Evolutionary conservation across 1,284 basidiomycete genomes (phyloP).

Genomic region (Bondarzewia mesenterica): DNA sequence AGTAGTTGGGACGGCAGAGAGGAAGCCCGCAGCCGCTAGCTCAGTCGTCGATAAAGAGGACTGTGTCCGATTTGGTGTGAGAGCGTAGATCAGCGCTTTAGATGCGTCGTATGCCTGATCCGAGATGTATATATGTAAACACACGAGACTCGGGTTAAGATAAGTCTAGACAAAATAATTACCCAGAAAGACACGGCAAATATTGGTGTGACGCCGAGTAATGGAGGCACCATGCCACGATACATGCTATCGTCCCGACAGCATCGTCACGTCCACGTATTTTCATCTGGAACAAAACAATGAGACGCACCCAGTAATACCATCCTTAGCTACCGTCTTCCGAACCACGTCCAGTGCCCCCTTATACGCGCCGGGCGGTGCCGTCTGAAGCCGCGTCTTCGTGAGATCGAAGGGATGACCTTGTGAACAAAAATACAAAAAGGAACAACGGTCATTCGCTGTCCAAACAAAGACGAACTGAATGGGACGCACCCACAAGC

Average conservation of each 20-base stretch:
- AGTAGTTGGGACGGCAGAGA: constrained; percentile 91
- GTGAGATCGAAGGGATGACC: constrained; percentile 98
- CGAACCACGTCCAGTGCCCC: constrained; percentile 92
- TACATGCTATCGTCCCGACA: constrained; percentile 58
- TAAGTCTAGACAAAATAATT: constrained; percentile 20
- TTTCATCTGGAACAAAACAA: background rate
- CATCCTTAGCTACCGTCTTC: constrained; percentile 86
- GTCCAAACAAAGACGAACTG: background rate
- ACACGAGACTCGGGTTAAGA: background rate
- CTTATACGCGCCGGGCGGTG: constrained; percentile 82
- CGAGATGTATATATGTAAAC: too few relatives aligned
- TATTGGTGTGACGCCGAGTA: constrained; percentile 96
- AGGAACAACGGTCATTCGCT: background rate
- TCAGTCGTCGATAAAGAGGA: constrained; percentile 70
- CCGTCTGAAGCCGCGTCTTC: constrained; percentile 95
- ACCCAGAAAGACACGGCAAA: constrained; percentile 99
- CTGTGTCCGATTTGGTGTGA: constrained; percentile 63
- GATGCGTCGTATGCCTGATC: constrained; percentile 87
- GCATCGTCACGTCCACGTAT: too few relatives aligned
- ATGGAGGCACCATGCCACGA: constrained; percentile 92
- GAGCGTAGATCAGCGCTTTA: constrained; percentile 77
- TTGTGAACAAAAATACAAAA: constrained; percentile 18
- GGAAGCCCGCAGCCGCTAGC: constrained; percentile 88
- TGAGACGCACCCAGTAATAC: constrained; percentile 68
- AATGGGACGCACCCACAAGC: constrained; percentile 64